phyloP scores from a whole-genome alignment of 2,329 filamentous ascomycete species.

The Exophiala spinifera region DNA sequence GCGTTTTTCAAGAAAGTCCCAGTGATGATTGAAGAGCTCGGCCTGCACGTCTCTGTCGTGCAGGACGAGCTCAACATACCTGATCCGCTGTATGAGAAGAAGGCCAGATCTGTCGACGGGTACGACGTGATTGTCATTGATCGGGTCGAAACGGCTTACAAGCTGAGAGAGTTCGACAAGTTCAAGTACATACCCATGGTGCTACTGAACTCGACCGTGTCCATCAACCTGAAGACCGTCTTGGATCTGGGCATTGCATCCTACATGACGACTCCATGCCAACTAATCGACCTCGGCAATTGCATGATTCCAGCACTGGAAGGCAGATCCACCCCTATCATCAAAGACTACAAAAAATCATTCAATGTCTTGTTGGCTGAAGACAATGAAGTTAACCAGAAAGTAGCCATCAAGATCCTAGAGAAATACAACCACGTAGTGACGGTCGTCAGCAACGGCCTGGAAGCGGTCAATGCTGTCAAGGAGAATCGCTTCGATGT shows the following conservation, averaged over 20 bases:
- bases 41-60: conserved; percentile 80
- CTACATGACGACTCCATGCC: conserved; percentile 96
- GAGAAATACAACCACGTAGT: conserved; percentile 81
- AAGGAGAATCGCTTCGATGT: conserved; percentile 92
- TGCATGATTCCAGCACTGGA: conserved; percentile 94
- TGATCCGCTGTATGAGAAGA: conserved; percentile 52
- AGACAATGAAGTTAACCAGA: conserved; percentile 96
- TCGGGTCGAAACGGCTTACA: conserved; percentile 84
- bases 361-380: conserved; percentile 94
- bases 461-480: conserved; percentile 89
- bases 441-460: conserved; percentile 84
- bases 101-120: conserved; percentile 54
- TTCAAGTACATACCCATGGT: conserved; percentile 99
- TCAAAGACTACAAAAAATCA: conserved; percentile 90
- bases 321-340: conserved; percentile 83
- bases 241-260: conserved; percentile 96
- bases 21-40: conserved; percentile 72
- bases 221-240: conserved; percentile 88
- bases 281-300: conserved; percentile 90
- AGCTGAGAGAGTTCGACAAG: conserved; percentile 80
- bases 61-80: conserved; percentile 68
- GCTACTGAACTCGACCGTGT: conserved; percentile 80
- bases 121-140: conserved; percentile 97
- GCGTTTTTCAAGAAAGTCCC: conserved; percentile 72
- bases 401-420: conserved; percentile 91